A percentile compares a stretch with the other conserved stretches of the same genome.
Conservation (phyloP, 139 green algal species). For the Chlorella ohadii region DNA sequence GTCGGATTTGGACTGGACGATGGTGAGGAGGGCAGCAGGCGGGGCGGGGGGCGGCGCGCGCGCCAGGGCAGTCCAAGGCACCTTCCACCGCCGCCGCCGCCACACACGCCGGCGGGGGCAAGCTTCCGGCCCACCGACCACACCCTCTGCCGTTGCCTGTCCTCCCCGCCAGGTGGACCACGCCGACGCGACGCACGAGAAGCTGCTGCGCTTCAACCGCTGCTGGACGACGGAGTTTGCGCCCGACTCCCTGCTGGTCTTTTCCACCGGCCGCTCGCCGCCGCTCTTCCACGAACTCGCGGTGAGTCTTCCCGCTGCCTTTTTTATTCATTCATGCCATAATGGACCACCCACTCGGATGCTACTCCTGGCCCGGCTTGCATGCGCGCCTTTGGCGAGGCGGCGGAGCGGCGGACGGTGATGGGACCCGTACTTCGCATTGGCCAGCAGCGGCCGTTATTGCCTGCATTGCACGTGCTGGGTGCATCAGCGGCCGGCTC, state of each 20-base stretch:
- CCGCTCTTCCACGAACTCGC: conserved; percentile 80
- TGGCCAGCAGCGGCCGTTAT: too few relatives aligned
- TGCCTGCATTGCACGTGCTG: too few relatives aligned
- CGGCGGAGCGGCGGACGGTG: too few relatives aligned
- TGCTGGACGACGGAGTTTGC: conserved; percentile 78
- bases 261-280: conserved; percentile 90
- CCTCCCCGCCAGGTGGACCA: conserved; percentile 78
- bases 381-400: too few relatives aligned
- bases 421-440: too few relatives aligned
- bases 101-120: not conserved
- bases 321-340: too few relatives aligned
- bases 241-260: conserved; percentile 87
- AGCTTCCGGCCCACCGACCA: not conserved
- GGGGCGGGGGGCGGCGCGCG: too few relatives aligned
- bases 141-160: not conserved
- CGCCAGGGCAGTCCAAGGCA: not conserved
- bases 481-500: too few relatives aligned
- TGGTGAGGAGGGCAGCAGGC: conserved; percentile 60
- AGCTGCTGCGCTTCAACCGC: conserved; percentile 77
- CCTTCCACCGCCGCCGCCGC: not conserved
- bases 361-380: too few relatives aligned
- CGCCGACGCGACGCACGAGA: conserved; percentile 70
- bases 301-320: conserved; percentile 15
- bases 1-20: conserved; percentile 92
- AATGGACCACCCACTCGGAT: too few relatives aligned